Evolutionary conservation across 1,284 basidiomycete genomes (phyloP).

Genomic region (Sanghuangporus baumii): DNA sequence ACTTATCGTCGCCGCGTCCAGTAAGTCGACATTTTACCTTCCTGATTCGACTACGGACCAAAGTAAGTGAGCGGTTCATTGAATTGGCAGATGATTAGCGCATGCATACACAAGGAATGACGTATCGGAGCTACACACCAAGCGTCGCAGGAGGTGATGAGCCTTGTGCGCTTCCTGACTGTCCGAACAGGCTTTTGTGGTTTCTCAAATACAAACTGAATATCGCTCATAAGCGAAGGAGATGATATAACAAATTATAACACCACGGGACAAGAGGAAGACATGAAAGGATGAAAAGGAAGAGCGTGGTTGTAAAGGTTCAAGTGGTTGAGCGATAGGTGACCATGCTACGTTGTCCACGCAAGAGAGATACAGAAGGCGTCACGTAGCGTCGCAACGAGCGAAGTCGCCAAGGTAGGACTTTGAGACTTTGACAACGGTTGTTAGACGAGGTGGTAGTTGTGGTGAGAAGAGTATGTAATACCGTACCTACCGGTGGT

Average conservation of each 20-base stretch:
- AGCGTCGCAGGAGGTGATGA: constrained; percentile 14
- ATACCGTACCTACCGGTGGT: too few relatives aligned
- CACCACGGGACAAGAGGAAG: background rate
- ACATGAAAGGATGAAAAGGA: background rate
- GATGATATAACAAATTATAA: background rate
- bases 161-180: constrained; percentile 10
- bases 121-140: constrained; percentile 3
- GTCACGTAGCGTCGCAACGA: background rate
- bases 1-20: background rate
- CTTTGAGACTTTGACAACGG: background rate
- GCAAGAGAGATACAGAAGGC: background rate
- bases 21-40: constrained; percentile 14
- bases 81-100: background rate
- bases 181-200: constrained; percentile 1
- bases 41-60: background rate
- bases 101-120: background rate
- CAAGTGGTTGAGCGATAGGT: too few relatives aligned
- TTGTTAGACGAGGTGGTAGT: background rate
- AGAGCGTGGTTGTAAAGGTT: background rate
- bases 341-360: too few relatives aligned
- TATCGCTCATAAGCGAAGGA: background rate
- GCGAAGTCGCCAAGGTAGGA: background rate
- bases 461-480: too few relatives aligned
- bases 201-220: constrained; percentile 15
- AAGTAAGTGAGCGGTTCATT: background rate